Base-by-base conservation (phyloP, 495 filamentous ascomycete genomes). In the Rusavskia elegans region DNA sequence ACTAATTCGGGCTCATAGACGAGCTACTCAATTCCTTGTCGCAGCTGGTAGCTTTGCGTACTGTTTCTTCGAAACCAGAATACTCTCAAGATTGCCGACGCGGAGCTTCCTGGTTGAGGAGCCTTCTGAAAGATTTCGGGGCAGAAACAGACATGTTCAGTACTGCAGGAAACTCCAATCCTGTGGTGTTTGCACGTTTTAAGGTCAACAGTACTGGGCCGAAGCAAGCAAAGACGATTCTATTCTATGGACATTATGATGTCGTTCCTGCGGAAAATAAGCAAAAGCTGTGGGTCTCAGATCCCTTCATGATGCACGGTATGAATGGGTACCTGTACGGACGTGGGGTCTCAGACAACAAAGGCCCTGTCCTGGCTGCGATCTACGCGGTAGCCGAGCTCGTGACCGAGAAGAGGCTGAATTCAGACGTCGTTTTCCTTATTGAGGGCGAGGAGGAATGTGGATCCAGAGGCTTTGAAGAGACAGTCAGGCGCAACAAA, bases 161-260 rank as follows among this genome's bases (percentile, higher is more conserved):
- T 25, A 85, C 86, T 0, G 80, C 81, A 14, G 70, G 78, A 23
- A 74, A 78, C 11, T 81, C 81, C 42, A 97, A 97, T 63, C 92
- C 92, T 2, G 79, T 97, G 21, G 87, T 98, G 1, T 84, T 83
- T 63, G 90, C 92, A 32, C 82, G 82, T 52, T 98, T 98, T 63
- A 74, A 77, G 48, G 87, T 85, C 21, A 87, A 76, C 61, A 76
- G 64, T 5, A 62, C 71, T 21, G 73, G 74, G 2, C 60, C 67
- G 0, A 66, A 64, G 14, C 69, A 74, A 25, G 76, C 87, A 21
- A 95, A 89, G 67, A 89, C 84, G 0, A 84, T 96, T 35, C 71
- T 98, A 14, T 98, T 98, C 65, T 98, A 98, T 63, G 93, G 93
- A 3, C 92, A 98, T 58, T 98, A 98, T 66, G 92, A 98, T 54